Base-by-base conservation (phyloP, 371 early-diverging fungal genomes). In the Cokeromyces recurvatus region DNA sequence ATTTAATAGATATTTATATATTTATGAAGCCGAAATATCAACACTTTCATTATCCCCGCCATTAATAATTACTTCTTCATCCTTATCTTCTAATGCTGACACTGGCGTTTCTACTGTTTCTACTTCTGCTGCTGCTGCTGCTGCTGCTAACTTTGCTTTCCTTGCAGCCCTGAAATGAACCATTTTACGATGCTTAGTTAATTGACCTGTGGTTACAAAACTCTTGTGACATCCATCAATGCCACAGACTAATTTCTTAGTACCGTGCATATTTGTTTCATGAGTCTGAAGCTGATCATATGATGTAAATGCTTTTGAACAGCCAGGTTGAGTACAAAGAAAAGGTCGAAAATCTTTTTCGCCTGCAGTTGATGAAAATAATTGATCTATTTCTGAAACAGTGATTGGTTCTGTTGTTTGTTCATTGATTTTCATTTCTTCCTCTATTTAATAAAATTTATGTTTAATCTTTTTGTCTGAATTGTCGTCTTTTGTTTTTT, bases 141-240 rank as follows among this genome's bases (percentile, higher is more conserved):
- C 65, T 11, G 69, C 69, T 17, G 53, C 58, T 14, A 65, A 37
- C 25, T 73, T 73, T 1, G 64, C 67, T 43, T 73, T 73, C 23
- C 69, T 55, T 8, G 69, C 67, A 3, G 69, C 67, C 38, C 74
- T 59, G 25, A 66, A 74, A 54, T 74, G 74, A n/a, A 74, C 74
- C 74, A 74, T 74, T 43, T 74, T 74, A 32, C 70, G 66, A 53
- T 74, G 74, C 22, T 74, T 74, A 29, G 70, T 74, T 16, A 74
- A 42, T 32, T 74, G 74, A 5, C 74, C 74, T 3, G 70, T 46
- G 1, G 74, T 74, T 21, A 65, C 74, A 54, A 74, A 74, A 25
- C 74, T 65, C 52, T 71, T 70, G 25, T 63, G 66, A 41, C 74
- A 74, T 0, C 71, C 68, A 53, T 74, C 68, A 16, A 74, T 71